Evolutionary conservation across 2,329 filamentous ascomycete species (phyloP), one percentile per base, ranked within the genome.

Genomic region (Pyrenochaeta sp.): DNA sequence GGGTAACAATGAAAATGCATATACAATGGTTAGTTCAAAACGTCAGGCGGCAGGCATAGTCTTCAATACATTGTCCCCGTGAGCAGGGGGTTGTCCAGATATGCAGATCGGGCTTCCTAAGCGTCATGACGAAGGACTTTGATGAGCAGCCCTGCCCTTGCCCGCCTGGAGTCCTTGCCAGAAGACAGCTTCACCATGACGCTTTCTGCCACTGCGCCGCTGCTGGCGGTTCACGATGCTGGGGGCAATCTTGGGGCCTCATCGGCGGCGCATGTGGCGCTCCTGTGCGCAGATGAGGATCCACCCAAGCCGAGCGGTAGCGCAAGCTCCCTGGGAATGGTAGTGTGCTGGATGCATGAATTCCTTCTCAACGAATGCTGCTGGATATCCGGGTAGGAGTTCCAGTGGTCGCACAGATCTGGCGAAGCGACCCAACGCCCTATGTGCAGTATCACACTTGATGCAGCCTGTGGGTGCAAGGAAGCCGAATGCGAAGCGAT

Each of bases 261-360:
- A 54, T 51, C 59, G 48, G 53, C 60, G 63, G 59, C 60, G 60
- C 63, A 52, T 56, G 61, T 67, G 67, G 65, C 63, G 65, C 60
- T 55, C 51, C 53, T 55, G 45, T 53, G 45, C 51, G 49, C 58
- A 61, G 50, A 57, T 59, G 48, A 34, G 46, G 53, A 53, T 58
- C 53, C 54, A 55, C 54, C 49, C 51, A 50, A 51, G 44, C 43
- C 44, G 44, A 41, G 48, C 41, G 24, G 27, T 32, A 41, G 32
- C 35, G 36, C 17, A 24, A 22, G 29, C 38, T 27, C 23, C 34
- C 35, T 27, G 41, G 29, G 18, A 15, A 26, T 24, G 34, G 17
- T 32, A 29, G 34, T 7, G 35, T 26, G 27, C 35, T 35, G 41
- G 29, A 31, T 35, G 43, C 43, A 46, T 46, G 32, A 41, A 20